phyloP scores from a whole-genome alignment of 2,329 filamentous ascomycete species.

The Colletotrichum cereale region DNA sequence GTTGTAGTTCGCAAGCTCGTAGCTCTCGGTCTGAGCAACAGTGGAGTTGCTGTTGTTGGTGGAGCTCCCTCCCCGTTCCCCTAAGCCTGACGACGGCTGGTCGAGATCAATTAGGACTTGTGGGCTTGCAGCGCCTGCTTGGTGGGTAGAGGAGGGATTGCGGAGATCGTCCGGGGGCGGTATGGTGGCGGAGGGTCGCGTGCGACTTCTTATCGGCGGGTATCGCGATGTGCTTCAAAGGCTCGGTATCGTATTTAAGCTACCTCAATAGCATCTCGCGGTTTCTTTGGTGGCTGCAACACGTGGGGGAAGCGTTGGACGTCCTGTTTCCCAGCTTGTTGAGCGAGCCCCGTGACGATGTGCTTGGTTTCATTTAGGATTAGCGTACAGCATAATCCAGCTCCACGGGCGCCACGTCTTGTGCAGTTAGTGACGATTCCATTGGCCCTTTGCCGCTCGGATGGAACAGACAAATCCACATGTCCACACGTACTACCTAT shows the following conservation, averaged over 20 bases:
- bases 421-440: constrained; percentile 23
- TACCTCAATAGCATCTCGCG: constrained; percentile 34
- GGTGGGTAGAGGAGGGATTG: constrained; percentile 42
- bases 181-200: constrained; percentile 36
- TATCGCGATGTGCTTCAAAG: constrained; percentile 34
- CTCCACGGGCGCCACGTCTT: constrained; percentile 29
- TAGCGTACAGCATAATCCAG: constrained; percentile 40
- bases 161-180: constrained; percentile 27
- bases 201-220: constrained; percentile 33
- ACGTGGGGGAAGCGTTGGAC: constrained; percentile 41
- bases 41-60: constrained; percentile 24
- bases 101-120: constrained; percentile 36
- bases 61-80: constrained; percentile 41
- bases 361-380: constrained; percentile 39
- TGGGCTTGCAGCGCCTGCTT: constrained; percentile 37
- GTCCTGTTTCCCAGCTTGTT: constrained; percentile 36
- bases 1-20: constrained; percentile 59
- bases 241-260: constrained; percentile 17
- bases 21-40: constrained; percentile 42
- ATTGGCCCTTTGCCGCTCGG: constrained; percentile 28
- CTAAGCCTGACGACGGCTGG: constrained; percentile 32
- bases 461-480: constrained; percentile 19
- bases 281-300: constrained; percentile 38
- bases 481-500: too few species aligned
- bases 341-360: constrained; percentile 37